Percentiles rank a stretch among this genome's conserved stretches.
phyloP scores from a whole-genome alignment of 2,329 filamentous ascomycete genomes.

The Hysterium pulicare region DNA sequence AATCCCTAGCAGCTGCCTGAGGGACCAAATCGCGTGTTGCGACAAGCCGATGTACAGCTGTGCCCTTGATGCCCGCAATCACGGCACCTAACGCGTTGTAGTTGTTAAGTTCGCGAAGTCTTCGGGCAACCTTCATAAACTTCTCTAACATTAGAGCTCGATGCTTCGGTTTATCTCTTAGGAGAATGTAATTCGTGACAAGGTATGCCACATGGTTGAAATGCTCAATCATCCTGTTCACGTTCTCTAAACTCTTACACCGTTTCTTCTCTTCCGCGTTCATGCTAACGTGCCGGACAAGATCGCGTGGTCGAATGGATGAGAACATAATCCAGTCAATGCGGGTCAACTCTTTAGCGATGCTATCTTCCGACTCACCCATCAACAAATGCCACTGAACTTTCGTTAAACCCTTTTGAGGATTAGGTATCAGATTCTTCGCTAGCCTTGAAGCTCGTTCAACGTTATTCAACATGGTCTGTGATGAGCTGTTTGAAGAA shows the following conservation, averaged over 20 bases:
- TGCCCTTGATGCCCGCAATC: conserved; percentile 86
- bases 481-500: conserved; percentile 32
- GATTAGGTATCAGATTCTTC: conserved; percentile 65
- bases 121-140: conserved; percentile 84
- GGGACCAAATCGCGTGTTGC: conserved; percentile 77
- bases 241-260: conserved; percentile 74
- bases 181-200: conserved; percentile 58
- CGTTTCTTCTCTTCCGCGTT: conserved; percentile 67
- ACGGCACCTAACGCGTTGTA: conserved; percentile 96
- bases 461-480: conserved; percentile 59
- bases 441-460: conserved; percentile 82
- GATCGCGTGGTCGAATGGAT: conserved; percentile 86
- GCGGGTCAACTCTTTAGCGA: conserved; percentile 86
- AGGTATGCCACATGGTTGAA: conserved; percentile 59
- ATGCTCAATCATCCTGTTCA: conserved; percentile 91
- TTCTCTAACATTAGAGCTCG: conserved; percentile 88
- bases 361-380: conserved; percentile 76
- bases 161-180: conserved; percentile 95
- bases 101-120: conserved; percentile 88
- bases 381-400: conserved; percentile 87
- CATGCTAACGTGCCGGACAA: conserved; percentile 86
- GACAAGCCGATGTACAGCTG: conserved; percentile 75
- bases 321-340: conserved; percentile 99
- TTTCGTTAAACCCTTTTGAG: conserved; percentile 71
- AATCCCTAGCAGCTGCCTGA: conserved; percentile 71